Conservation (phyloP, 2,329 filamentous ascomycete species). For the Albifimbria verrucaria region DNA sequence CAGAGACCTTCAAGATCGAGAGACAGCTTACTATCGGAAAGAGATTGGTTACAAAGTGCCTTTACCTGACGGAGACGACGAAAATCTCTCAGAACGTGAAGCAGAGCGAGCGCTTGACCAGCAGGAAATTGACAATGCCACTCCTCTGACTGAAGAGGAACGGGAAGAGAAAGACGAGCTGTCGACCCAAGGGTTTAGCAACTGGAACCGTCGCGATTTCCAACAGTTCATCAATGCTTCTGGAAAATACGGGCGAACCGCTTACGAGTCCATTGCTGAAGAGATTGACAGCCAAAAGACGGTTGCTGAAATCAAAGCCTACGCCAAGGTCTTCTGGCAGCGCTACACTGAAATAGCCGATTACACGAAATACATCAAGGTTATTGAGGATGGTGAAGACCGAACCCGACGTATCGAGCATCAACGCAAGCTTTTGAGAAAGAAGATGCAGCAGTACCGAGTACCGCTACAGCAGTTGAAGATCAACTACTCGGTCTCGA, state of each 20-base stretch:
- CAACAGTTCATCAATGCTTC: slow-evolving; percentile 97
- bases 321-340: slow-evolving; percentile 95
- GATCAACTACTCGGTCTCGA: slow-evolving; percentile 98
- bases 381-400: slow-evolving; percentile 91
- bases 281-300: slow-evolving; percentile 94
- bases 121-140: slow-evolving; percentile 88
- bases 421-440: slow-evolving; percentile 86
- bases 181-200: slow-evolving; percentile 79
- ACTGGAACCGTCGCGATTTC: slow-evolving; percentile 97
- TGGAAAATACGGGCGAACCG: slow-evolving; percentile 83
- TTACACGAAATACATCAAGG: slow-evolving; percentile 81
- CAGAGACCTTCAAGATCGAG: slow-evolving; percentile 87
- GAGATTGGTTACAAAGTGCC: slow-evolving; percentile 95
- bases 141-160: slow-evolving; percentile 84
- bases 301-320: slow-evolving; percentile 78
- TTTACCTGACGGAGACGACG: slow-evolving; percentile 82
- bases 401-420: slow-evolving; percentile 84
- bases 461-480: slow-evolving; percentile 96
- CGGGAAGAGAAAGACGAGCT: slow-evolving; percentile 80
- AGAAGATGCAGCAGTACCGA: slow-evolving; percentile 96
- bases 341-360: slow-evolving; percentile 88
- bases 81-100: slow-evolving; percentile 80
- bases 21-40: slow-evolving; percentile 93
- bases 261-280: slow-evolving; percentile 79
- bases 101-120: slow-evolving; percentile 86